Evolutionary conservation across 2,329 filamentous ascomycete genomes (phyloP).

Genomic region (Trichoderma brevicompactum): DNA sequence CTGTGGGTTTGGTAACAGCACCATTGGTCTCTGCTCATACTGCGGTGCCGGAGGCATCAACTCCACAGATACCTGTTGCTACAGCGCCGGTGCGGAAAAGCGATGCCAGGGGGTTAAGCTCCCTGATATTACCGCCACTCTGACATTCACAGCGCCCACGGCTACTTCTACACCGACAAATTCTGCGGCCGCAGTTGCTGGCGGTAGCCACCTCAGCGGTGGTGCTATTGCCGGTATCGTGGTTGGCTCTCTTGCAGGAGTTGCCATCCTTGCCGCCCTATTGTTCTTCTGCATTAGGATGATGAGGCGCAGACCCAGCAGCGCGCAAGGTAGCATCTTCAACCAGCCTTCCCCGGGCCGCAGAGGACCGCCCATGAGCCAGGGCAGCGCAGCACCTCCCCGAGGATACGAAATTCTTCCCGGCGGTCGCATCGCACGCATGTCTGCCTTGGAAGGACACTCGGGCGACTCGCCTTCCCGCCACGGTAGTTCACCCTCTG

Average conservation of each 20-base stretch:
- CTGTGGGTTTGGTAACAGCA: constrained; percentile 79
- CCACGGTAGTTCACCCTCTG: constrained; percentile 49
- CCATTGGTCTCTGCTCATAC: constrained; percentile 81
- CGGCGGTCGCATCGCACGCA: constrained; percentile 87
- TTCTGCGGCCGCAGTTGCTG: background rate
- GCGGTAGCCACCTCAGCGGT: constrained; percentile 63
- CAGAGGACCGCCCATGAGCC: constrained; percentile 50
- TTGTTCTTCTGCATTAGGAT: constrained; percentile 67
- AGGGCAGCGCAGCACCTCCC: constrained; percentile 43
- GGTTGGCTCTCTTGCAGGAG: constrained; percentile 75
- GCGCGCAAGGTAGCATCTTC: constrained; percentile 74
- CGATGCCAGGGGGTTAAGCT: constrained; percentile 78
- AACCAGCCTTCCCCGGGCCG: constrained; percentile 85
- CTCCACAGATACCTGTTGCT: constrained; percentile 93
- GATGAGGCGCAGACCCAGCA: constrained; percentile 58
- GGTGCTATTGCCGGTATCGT: constrained; percentile 91
- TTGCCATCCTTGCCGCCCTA: constrained; percentile 69
- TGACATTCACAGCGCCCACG: constrained; percentile 60
- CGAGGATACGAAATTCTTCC: constrained; percentile 75
- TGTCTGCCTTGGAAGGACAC: constrained; percentile 88
- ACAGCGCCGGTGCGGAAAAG: constrained; percentile 73
- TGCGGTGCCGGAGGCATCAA: constrained; percentile 84
- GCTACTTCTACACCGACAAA: constrained; percentile 43
- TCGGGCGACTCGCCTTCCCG: constrained; percentile 64
- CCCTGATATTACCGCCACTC: constrained; percentile 72